These are phyloP conservation scores for Actinomortierella ambigua DNA, from an alignment of 371 early-diverging fungal genomes.

Conservation along the genomic window DNA sequence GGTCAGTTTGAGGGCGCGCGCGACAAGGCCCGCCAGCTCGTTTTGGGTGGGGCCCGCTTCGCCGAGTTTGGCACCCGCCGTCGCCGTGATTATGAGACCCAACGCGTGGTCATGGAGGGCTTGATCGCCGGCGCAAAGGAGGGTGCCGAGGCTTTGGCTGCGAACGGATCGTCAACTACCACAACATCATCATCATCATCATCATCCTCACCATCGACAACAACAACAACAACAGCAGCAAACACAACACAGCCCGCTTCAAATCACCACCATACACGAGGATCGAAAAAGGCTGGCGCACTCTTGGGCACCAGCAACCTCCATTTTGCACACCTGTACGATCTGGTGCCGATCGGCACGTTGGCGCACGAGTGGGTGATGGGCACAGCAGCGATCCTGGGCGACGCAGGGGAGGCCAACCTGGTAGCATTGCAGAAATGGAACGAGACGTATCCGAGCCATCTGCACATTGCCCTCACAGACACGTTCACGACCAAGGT, in stretches of 20 bases:
- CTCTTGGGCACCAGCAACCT: conserved; percentile 75
- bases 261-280: too few relatives aligned
- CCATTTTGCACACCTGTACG: conserved; percentile 70
- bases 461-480: conserved; percentile 70
- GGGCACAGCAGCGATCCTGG: conserved; percentile 72
- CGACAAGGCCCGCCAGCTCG: conserved; percentile 55
- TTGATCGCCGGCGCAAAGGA: conserved; percentile 48
- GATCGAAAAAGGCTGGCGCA: too few relatives aligned
- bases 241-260: too few relatives aligned
- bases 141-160: too few relatives aligned
- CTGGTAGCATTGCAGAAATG: conserved; percentile 63
- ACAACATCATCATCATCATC: too few relatives aligned
- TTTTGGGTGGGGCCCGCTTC: conserved; percentile 66
- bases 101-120: conserved; percentile 64
- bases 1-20: conserved; percentile 62
- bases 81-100: conserved; percentile 71
- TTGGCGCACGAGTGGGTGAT: conserved; percentile 84
- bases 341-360: conserved; percentile 70
- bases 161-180: too few relatives aligned
- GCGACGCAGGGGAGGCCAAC: conserved; percentile 67
- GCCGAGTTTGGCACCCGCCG: conserved; percentile 84
- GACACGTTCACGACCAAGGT: conserved; percentile 75
- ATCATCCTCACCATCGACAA: conserved; percentile 7
- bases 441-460: conserved; percentile 62
- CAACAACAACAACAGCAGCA: background rate